These are phyloP conservation scores for Barbatosphaeria neglecta DNA, from an alignment of 495 filamentous ascomycete species.

Conservation along the genomic window DNA sequence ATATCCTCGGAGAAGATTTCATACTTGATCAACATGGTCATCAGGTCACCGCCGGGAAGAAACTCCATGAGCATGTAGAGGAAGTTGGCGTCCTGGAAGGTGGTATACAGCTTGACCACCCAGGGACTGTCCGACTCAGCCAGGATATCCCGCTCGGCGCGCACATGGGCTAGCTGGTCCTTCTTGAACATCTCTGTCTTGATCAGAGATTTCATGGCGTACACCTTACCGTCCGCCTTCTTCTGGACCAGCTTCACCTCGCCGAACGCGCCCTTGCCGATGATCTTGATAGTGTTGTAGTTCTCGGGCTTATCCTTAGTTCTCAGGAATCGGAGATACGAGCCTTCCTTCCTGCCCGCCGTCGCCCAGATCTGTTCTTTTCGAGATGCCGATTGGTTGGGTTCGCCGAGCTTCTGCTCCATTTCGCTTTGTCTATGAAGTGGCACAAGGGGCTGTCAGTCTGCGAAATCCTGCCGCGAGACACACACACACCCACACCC, in stretches of 20 bases:
- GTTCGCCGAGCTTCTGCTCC: slow-evolving; percentile 66
- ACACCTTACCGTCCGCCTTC: slow-evolving; percentile 93
- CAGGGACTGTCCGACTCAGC: slow-evolving; percentile 97
- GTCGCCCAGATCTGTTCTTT: slow-evolving; percentile 69
- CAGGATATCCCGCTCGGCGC: slow-evolving; percentile 92
- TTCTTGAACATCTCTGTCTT: slow-evolving; percentile 99
- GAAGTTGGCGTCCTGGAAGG: slow-evolving; percentile 91
- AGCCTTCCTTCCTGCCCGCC: slow-evolving; percentile 71
- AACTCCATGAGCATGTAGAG: slow-evolving; percentile 99
- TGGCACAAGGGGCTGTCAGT: neutral
- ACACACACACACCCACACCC: neutral
- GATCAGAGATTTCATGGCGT: slow-evolving; percentile 94
- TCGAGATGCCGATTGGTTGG: slow-evolving; percentile 57
- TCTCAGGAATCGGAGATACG: slow-evolving; percentile 86
- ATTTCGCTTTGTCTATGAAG: slow-evolving; percentile 70
- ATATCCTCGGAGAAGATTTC: slow-evolving; percentile 99
- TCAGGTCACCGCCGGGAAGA: slow-evolving; percentile 91
- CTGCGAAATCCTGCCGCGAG: neutral
- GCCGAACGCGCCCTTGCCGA: slow-evolving; percentile 97
- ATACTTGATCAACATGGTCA: slow-evolving; percentile 99
- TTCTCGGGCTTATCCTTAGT: slow-evolving; percentile 86
- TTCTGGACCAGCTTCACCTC: slow-evolving; percentile 95
- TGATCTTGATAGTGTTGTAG: slow-evolving; percentile 92
- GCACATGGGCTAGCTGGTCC: slow-evolving; percentile 97
- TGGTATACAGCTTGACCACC: slow-evolving; percentile 96